Evolutionary conservation across 2,329 filamentous ascomycete genomes (phyloP).

Genomic region (Pseudopyricularia javanii): DNA sequence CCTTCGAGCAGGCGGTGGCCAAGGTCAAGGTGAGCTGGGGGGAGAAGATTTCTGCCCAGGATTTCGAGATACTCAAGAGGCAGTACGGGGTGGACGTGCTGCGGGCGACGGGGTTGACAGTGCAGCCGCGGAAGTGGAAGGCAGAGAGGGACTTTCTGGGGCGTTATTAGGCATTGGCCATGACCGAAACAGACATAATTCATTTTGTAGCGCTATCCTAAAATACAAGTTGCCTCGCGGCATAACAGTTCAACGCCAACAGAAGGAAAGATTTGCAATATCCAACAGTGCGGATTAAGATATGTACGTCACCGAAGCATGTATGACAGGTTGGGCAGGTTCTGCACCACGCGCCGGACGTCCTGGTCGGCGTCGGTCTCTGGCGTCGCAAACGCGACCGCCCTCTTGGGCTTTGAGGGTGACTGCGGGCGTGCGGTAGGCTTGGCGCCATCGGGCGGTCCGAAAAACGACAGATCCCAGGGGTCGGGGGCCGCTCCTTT

Average conservation of each 20-base stretch:
- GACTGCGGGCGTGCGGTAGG: not conserved
- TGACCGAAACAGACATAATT: too few species aligned
- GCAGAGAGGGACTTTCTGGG: not conserved
- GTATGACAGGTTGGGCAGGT: conserved; percentile 20
- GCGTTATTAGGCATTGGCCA: too few species aligned
- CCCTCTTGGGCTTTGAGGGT: not conserved
- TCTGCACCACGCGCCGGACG: conserved; percentile 11
- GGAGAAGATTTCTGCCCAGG: not conserved
- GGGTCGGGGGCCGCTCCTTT: not conserved
- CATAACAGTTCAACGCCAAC: not conserved
- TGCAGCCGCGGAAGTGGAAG: not conserved
- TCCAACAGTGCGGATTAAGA: not conserved
- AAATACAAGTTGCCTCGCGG: too few species aligned
- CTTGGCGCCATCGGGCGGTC: not conserved
- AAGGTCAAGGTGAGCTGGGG: not conserved
- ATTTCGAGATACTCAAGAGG: not conserved
- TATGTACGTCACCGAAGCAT: conserved; percentile 19
- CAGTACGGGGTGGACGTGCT: not conserved
- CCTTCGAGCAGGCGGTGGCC: not conserved
- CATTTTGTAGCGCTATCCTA: too few species aligned
- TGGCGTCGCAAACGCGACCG: not conserved
- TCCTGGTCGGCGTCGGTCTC: not conserved
- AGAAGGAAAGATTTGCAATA: too few species aligned
- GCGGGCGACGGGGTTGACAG: not conserved
- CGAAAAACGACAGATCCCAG: not conserved